phyloP scores from a whole-genome alignment of 371 early-diverging fungal species.

The Mycotypha africana region DNA sequence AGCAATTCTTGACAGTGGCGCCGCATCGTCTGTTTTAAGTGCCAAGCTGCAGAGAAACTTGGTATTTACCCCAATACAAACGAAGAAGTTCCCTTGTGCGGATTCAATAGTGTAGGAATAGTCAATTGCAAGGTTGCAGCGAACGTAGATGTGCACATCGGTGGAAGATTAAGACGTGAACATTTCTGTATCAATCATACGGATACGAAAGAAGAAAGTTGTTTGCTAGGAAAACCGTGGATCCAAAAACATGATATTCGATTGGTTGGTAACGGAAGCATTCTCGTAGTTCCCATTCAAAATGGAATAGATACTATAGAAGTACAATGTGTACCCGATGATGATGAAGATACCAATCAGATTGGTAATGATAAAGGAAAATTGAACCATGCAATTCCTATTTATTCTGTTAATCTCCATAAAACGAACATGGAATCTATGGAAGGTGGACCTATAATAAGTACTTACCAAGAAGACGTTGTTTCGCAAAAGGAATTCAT shows the following conservation, averaged over 20 bases:
- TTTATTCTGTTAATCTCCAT: slow-evolving; percentile 3
- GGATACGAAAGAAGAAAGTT: not conserved
- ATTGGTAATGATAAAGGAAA: not conserved
- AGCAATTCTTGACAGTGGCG: slow-evolving; percentile 14
- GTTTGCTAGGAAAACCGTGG: slow-evolving; percentile 6
- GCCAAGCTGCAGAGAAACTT: slow-evolving; percentile 2
- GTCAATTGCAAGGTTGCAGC: slow-evolving; percentile 1
- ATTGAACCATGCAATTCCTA: not conserved
- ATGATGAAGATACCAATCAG: not conserved
- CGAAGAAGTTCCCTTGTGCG: not conserved
- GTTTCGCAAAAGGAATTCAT: too few species aligned
- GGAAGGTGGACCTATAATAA: too few species aligned
- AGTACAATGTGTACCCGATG: slow-evolving; percentile 1
- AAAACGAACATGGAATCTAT: too few species aligned
- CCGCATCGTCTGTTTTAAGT: slow-evolving; percentile 11
- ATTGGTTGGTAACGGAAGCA: not conserved
- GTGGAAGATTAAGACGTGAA: slow-evolving; percentile 7
- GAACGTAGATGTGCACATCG: slow-evolving; percentile 4
- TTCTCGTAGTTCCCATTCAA: not conserved
- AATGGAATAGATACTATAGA: not conserved
- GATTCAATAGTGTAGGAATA: not conserved
- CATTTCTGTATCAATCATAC: slow-evolving; percentile 12
- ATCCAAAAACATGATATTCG: not conserved
- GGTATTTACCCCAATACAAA: not conserved
- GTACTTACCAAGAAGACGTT: too few species aligned